phyloP scores from a whole-genome alignment of 1,284 basidiomycete genomes.

The Athelia sp. region DNA sequence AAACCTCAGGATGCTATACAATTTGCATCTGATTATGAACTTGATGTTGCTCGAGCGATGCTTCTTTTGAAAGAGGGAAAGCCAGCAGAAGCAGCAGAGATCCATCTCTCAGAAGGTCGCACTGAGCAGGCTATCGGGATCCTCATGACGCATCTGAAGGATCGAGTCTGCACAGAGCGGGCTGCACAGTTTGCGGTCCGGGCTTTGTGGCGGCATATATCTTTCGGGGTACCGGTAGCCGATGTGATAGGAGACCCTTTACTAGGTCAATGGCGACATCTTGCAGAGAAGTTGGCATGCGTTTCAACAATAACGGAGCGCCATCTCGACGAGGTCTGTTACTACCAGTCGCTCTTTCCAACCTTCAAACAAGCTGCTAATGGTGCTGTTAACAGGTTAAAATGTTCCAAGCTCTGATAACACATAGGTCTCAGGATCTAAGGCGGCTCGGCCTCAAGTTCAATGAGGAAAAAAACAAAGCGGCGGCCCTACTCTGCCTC shows the following conservation, averaged over 20 bases:
- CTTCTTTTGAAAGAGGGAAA: conserved; percentile 42
- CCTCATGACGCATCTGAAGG: conserved; percentile 32
- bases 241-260: conserved; percentile 6
- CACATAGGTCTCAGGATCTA: conserved; percentile 19
- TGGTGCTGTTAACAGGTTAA: conserved; percentile 13
- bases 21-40: conserved; percentile 51
- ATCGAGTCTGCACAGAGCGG: conserved; percentile 22
- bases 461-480: conserved; percentile 15
- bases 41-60: conserved; percentile 44
- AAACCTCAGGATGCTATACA: conserved; percentile 48
- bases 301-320: conserved; percentile 9
- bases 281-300: conserved; percentile 16
- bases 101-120: conserved; percentile 50
- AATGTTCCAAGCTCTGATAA: conserved; percentile 38
- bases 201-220: conserved; percentile 27
- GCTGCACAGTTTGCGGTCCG: conserved; percentile 25
- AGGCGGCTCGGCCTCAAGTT: conserved; percentile 22
- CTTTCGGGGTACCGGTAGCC: conserved; percentile 19
- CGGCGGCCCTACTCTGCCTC: conserved; percentile 37
- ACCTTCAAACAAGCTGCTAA: neutral
- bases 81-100: conserved; percentile 47
- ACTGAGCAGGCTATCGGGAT: conserved; percentile 41
- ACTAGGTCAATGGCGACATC: conserved; percentile 17
- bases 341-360: conserved; percentile 2
- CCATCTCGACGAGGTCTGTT: conserved; percentile 25